A percentile compares a stretch with the other conserved stretches of the same genome.
These are phyloP conservation scores for Aspergillus bertholletiae DNA, from an alignment of 495 filamentous ascomycete species.

Conservation along the genomic window DNA sequence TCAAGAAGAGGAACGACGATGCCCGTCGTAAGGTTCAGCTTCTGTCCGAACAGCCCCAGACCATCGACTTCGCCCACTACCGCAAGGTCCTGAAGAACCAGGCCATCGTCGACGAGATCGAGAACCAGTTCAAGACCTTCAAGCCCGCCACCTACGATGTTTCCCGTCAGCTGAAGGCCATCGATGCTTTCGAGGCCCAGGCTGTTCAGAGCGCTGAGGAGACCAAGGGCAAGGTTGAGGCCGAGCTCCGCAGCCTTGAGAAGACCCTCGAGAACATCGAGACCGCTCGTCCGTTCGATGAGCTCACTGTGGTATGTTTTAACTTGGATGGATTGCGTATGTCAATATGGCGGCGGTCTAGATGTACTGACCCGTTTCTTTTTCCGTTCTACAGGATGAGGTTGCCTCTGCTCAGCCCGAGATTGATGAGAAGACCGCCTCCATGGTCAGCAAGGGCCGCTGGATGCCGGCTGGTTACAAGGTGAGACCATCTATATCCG, in stretches of 20 bases:
- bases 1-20: constrained; percentile 99
- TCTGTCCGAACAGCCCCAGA: constrained; percentile 73
- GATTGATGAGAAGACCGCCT: constrained; percentile 89
- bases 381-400: constrained; percentile 67
- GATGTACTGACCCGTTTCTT: constrained; percentile 13
- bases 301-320: constrained; percentile 92
- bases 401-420: constrained; percentile 88
- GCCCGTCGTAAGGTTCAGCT: constrained; percentile 85
- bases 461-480: constrained; percentile 98
- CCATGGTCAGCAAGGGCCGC: constrained; percentile 93
- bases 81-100: constrained; percentile 89
- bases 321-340: background rate
- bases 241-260: constrained; percentile 85
- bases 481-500: constrained; percentile 46
- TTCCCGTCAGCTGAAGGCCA: constrained; percentile 86
- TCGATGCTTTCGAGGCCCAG: constrained; percentile 95
- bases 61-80: constrained; percentile 92
- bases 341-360: background rate
- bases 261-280: constrained; percentile 97
- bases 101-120: constrained; percentile 90
- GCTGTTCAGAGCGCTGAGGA: constrained; percentile 94
- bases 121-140: constrained; percentile 86
- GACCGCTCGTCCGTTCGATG: constrained; percentile 90
- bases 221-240: constrained; percentile 91
- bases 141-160: constrained; percentile 91